phyloP scores from a whole-genome alignment of 1,284 basidiomycete genomes.

The Papiliotrema fonsecae region DNA sequence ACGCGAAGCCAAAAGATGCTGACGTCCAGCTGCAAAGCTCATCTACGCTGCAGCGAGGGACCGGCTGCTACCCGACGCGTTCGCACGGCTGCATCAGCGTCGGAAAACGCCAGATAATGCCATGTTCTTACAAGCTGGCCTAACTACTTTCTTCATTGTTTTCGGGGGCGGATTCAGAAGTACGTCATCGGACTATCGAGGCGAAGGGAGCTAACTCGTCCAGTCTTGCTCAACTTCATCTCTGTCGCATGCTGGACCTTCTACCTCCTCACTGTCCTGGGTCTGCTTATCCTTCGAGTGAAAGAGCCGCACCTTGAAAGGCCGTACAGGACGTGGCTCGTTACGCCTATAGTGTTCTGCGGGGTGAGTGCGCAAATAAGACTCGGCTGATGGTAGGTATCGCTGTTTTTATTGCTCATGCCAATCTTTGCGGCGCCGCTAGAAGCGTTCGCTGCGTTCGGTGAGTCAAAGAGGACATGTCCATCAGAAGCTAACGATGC shows the following conservation, averaged over 20 bases:
- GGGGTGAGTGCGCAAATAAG: conserved; percentile 55
- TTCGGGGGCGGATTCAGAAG: conserved; percentile 83
- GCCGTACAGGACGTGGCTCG: conserved; percentile 86
- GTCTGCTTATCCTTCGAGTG: conserved; percentile 78
- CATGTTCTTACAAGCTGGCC: conserved; percentile 64
- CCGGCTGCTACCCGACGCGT: conserved; percentile 75
- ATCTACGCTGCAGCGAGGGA: conserved; percentile 86
- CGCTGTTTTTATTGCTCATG: conserved; percentile 90
- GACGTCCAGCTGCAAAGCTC: conserved; percentile 57
- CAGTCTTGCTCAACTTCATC: conserved; percentile 68
- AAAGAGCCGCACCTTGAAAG: conserved; percentile 86
- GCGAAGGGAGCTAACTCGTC: background rate
- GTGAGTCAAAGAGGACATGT: conserved; percentile 51
- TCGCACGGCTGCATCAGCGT: conserved; percentile 66
- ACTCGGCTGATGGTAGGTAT: conserved; percentile 55
- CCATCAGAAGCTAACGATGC: background rate
- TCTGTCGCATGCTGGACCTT: conserved; percentile 66
- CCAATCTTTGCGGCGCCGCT: conserved; percentile 88
- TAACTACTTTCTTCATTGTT: conserved; percentile 72
- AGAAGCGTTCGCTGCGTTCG: conserved; percentile 78
- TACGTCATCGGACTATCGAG: conserved; percentile 8
- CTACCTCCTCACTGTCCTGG: conserved; percentile 84
- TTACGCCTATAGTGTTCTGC: conserved; percentile 86
- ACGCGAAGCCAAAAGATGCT: background rate
- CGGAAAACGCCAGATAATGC: conserved; percentile 82